Base-by-base conservation (phyloP, 2,329 filamentous ascomycete species). In the Shiraia sp. region DNA sequence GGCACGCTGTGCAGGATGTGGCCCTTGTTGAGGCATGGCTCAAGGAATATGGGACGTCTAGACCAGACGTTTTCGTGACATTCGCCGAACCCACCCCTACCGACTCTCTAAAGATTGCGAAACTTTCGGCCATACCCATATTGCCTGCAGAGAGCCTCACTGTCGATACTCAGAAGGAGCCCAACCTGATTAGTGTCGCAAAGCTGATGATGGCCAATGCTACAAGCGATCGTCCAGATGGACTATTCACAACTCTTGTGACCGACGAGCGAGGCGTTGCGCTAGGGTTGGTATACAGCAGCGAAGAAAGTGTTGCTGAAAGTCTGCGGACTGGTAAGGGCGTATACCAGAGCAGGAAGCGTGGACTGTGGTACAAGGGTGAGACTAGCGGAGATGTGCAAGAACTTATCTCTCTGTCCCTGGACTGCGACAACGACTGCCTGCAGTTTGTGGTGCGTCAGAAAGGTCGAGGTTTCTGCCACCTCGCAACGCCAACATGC, bases 281-380 rank as follows among this genome's bases (percentile, higher is more conserved):
- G 7, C 75, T 99, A 10, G 93, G 93, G 1, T 74, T 99, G 51
- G 93, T 96, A 13, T 99, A 96, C 77, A 96, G 91, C 71, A 96
- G 88, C 63, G 83, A 87, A 50, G 88, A 95, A 69, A 97, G 92
- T 66, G 83, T 99, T 24, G 78, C 83, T 7, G 92, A 95, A 73
- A 92, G 92, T 26, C 68, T 99, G 47, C 82, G 82, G 60, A 95
- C 90, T 6, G 85, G 85, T 14, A 78, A 80, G 10, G 91, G 93
- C 23, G 92, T 97, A 26, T 99, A 99, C 69, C 90, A 96, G 72
- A 97, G 92, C 74, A 81, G 93, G 37, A 97, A 96, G 76, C 82
- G 93, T 31, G 93, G 93, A 0, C 73, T 99, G 19, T 99, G 93
- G 93, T 87, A 95, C 71, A 99, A 99, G 75, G 93, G 93, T 5